Evolutionary conservation across 2,329 filamentous ascomycete genomes (phyloP).

Genomic region (Fusarium euwallaceae): DNA sequence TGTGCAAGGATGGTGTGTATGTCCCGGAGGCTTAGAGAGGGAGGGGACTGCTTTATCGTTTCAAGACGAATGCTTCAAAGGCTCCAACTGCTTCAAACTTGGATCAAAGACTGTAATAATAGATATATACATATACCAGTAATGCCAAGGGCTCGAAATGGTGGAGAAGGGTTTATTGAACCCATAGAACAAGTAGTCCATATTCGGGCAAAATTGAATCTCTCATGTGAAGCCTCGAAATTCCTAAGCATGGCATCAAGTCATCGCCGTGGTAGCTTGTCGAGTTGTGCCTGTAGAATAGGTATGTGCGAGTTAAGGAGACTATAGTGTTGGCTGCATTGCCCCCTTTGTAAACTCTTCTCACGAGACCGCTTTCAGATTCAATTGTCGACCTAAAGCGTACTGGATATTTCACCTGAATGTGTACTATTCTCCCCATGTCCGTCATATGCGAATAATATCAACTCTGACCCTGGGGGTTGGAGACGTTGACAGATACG

Average conservation of each 20-base stretch:
- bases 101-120: slow-evolving; percentile 15
- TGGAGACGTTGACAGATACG: background rate
- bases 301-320: background rate
- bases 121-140: slow-evolving; percentile 3
- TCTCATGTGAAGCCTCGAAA: background rate
- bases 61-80: slow-evolving; percentile 3
- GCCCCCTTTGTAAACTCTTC: background rate
- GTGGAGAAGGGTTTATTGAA: background rate
- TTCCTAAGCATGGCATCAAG: background rate
- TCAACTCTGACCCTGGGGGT: background rate
- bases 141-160: slow-evolving; percentile 9
- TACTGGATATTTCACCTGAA: background rate
- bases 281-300: background rate
- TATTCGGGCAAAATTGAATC: background rate
- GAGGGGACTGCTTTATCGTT: slow-evolving; percentile 34
- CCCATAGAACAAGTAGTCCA: background rate
- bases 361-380: background rate
- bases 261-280: background rate
- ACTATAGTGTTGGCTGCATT: background rate
- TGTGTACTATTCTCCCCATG: background rate
- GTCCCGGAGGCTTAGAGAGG: slow-evolving; percentile 57
- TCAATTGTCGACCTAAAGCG: background rate
- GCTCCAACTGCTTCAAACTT: background rate
- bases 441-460: background rate
- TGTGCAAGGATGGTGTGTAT: slow-evolving; percentile 88